Base-by-base conservation (phyloP, 2,329 filamentous ascomycete species). In the Diaporthe aspalathi region DNA sequence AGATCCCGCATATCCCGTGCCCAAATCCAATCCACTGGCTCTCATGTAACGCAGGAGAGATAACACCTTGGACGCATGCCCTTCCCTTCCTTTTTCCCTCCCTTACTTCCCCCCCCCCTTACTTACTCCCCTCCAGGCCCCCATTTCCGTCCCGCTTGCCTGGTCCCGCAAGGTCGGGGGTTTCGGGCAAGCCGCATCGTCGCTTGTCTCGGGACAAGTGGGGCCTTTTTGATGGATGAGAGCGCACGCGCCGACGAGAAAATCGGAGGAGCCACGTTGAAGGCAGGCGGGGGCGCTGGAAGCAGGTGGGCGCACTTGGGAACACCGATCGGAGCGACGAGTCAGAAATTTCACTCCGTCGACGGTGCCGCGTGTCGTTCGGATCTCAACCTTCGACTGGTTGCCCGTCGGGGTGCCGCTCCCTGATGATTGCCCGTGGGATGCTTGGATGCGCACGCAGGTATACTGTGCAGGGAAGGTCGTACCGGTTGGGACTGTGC, bases 121-220 rank as follows among this genome's bases (percentile, higher is more conserved):
- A 7, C 50, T 22, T 1, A 11, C 32, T 11, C n/a, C 17, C 29
- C 3, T 32, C 12, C 24, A n/a, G n/a, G 12, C 43, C 43, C 43
- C 43, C 57, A 45, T 68, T 68, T 43, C 66, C 53, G 66, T 38
- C 53, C 66, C 66, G 52, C 52, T 57, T 57, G 22, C 40, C 40
- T 52, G 63, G 38, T 40, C 43, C 43, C 60, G 54, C 66, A 68
- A 68, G 66, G 66, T 60, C 53, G 53, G 56, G 66, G 66, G 66
- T 35, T 20, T 50, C 66, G 66, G 66, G 53, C 66, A 68, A 57
- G 66, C 66, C 66, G 66, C n/a, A 57, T 63, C 43, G 20, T 57
- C 29, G 52, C 54, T 35, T 68, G 66, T 57, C 66, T 57, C 66
- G 66, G 66, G 66, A 68, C 20, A 27, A 40, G 24, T 43, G 52